Conservation (phyloP, 345 rosid species). For the Cochlearia excelsa region DNA sequence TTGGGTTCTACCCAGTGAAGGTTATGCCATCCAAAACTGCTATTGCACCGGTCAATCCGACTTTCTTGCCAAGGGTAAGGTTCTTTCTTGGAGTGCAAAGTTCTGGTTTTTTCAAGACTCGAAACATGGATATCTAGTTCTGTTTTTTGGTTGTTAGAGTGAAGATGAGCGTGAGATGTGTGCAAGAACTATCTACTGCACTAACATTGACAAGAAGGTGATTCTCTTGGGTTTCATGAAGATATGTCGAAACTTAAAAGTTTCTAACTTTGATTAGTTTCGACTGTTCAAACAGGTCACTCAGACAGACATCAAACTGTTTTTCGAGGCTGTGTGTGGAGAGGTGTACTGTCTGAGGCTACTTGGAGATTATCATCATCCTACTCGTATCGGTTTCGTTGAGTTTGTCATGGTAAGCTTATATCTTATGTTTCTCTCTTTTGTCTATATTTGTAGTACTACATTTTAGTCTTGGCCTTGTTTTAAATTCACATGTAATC, state of each 20-base stretch:
- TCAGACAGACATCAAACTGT: slow-evolving; percentile 62
- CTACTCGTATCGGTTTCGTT: slow-evolving; percentile 79
- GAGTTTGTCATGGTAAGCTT: slow-evolving; percentile 65
- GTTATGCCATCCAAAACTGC: slow-evolving; percentile 96
- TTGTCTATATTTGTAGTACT: too few species aligned
- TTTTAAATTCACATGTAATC: too few species aligned
- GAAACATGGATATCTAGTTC: slow-evolving; percentile 11
- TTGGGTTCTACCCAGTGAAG: slow-evolving; percentile 84
- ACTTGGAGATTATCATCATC: slow-evolving; percentile 70
- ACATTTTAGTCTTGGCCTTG: too few species aligned
- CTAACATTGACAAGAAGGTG: slow-evolving; percentile 94
- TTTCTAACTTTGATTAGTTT: not conserved
- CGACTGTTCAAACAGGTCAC: slow-evolving; percentile 43
- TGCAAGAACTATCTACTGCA: slow-evolving; percentile 83
- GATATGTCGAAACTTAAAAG: not conserved
- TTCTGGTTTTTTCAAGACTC: slow-evolving; percentile 13
- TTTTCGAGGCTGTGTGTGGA: slow-evolving; percentile 70
- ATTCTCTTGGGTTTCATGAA: not conserved
- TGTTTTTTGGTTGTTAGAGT: slow-evolving; percentile 38
- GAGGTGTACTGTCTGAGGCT: slow-evolving; percentile 79
- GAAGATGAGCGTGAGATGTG: slow-evolving; percentile 98
- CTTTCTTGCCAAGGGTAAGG: slow-evolving; percentile 83
- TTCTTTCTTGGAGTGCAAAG: slow-evolving; percentile 3
- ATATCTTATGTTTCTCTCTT: not conserved
- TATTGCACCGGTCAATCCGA: slow-evolving; percentile 94